Percentiles rank a stretch among this genome's conserved stretches.
phyloP scores from a whole-genome alignment of 2,329 filamentous ascomycete species.

The Fusarium chaquense region DNA sequence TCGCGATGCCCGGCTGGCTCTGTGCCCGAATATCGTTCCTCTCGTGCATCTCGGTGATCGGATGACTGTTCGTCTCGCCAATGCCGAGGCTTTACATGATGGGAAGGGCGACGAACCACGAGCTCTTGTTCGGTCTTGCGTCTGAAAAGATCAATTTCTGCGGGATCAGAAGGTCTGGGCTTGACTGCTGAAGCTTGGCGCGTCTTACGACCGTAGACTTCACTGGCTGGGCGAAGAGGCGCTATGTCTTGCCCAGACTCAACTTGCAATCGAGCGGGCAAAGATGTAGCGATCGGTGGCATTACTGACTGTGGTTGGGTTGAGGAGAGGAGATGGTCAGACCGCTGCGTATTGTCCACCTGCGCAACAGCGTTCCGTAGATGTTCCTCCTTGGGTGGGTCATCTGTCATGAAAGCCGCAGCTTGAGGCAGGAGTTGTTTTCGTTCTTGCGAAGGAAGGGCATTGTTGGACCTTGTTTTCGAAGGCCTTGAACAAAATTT shows the following conservation, averaged over 20 bases:
- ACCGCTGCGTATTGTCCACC: not conserved
- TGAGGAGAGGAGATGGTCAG: not conserved
- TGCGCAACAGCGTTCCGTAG: not conserved
- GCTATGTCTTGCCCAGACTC: constrained; percentile 32
- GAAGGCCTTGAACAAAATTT: constrained; percentile 2
- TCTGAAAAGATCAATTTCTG: constrained; percentile 1
- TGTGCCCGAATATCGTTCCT: constrained; percentile 25
- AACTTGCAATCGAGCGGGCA: not conserved
- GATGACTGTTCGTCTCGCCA: constrained; percentile 14
- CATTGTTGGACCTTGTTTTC: not conserved
- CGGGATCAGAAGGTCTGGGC: not conserved
- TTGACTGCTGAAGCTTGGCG: not conserved
- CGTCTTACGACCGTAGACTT: constrained; percentile 49
- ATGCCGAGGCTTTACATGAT: constrained; percentile 6
- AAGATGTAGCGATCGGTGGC: not conserved
- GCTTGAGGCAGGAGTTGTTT: not conserved
- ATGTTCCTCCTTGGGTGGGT: not conserved
- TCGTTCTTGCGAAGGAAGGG: not conserved
- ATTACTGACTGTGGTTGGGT: not conserved
- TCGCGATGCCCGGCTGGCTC: constrained; percentile 16
- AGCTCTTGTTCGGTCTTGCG: constrained; percentile 2
- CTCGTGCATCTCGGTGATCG: constrained; percentile 36
- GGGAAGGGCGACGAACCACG: not conserved
- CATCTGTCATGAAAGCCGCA: not conserved
- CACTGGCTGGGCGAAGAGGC: constrained; percentile 46